Base-by-base conservation (phyloP, 2,329 filamentous ascomycete species). In the Didymella segeticola region DNA sequence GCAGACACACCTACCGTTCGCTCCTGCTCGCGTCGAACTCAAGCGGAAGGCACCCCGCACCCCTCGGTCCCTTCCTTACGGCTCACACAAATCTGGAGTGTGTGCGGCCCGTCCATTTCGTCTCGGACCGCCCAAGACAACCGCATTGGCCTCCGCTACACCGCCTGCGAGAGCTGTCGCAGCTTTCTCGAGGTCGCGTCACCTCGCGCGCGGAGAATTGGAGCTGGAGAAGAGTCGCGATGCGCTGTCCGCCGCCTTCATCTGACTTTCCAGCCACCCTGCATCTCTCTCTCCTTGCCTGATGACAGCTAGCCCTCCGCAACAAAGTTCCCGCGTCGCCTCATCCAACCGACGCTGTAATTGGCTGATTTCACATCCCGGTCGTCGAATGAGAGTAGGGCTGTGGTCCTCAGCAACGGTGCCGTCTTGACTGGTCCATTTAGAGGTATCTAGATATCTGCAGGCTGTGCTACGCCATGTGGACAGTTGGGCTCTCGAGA, bases 101-200 rank as follows among this genome's bases (percentile, higher is more conserved):
- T 61, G 60, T 56, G 60, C 60, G 57, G 58, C 63, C 62, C 49
- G 34, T 37, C 20, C 22, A 57, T 48, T 62, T 62, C 61, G 61
- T 67, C 64, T 67, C 66, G 68, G 60, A 47, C 61, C 53, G 61
- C 43, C 54, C 57, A 63, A 63, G 66, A 69, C 61, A 67, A 60
- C 67, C 66, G 72, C 72, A 73, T 66, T 72, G 70, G 73, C 72
- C 70, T 62, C 61, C 27, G 58, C 58, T 63, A 70, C 73, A 75
- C 73, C 72, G 72, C 73, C 72, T 73, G 67, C 64, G 62, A 62
- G 52, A 65, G 69, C 62, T 71, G 51, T 54, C 45, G 41, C 46
- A 49, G 46, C 51, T 49, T 54, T 54, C 45, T 67, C 63, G 63
- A 64, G 69, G 62, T 72, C 64, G 62, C 67, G 61, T 57, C 47